Evolutionary conservation across 768 basidiomycete species (phyloP), one percentile per base, ranked within the genome.

Genomic region (Postia placenta): DNA sequence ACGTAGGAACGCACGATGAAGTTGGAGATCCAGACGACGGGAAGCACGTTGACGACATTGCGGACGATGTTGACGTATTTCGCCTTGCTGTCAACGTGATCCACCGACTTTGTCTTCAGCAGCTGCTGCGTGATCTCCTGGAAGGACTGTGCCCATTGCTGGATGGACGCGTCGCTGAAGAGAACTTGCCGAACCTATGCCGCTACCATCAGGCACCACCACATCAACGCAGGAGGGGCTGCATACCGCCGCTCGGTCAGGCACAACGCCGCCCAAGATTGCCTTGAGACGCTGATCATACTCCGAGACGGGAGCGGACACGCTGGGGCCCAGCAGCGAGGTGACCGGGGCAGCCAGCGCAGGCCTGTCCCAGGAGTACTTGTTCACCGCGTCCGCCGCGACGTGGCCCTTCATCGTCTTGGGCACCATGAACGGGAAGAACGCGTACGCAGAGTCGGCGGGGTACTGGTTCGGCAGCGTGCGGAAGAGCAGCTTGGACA

Each of bases 341-440:
- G 24, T n/a, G 3, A 5, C 6, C 33, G 33, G 11, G 11, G 12
- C 17, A 4, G n/a, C 36, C 17, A 17, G 49, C 14, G 51, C 26
- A 1, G 87, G 86, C 19, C 79, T 69, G n/a, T 62, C 64, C 78
- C 85, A 86, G 11, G 62, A 66, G 57, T 90, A 90, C 54, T 79
- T 70, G 2, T 64, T 53, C 36, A 67, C 69, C 6, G 68, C 47
- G 43, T 62, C 61, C 42, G 69, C 60, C 39, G 49, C 50, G 50
- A 85, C 58, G 41, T 63, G 59, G 2, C 64, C 53, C 53, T 74
- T 61, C 72, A 82, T 75, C 49, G 54, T 65, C 15, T 60, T 59
- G 26, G 89, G 88, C 3, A 76, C 78, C 58, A 85, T 60, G 74
- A 93, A 85, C 9, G 91, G 89, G 75, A 92, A 92, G 60, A 85